These are phyloP conservation scores for Globisporangium paroecandrum DNA, from an alignment of 352 stramenopile genomes.

Conservation along the genomic window DNA sequence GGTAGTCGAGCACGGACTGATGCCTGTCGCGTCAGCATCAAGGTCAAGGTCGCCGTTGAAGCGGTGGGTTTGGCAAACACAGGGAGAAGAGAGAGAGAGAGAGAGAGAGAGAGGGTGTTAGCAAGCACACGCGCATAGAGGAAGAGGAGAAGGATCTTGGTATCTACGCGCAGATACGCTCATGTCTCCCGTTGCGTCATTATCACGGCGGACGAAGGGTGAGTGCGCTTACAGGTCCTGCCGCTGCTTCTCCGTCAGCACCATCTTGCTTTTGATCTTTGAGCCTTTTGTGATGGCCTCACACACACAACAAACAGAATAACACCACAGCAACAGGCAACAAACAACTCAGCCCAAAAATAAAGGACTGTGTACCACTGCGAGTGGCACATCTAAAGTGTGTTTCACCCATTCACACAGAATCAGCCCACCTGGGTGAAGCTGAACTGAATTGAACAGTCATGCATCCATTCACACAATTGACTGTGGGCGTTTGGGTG, in stretches of 20 bases:
- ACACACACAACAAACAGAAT: too few relatives aligned
- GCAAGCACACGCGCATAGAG: constrained; percentile 13
- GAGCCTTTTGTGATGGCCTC: background rate
- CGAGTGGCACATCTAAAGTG: background rate
- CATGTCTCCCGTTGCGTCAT: background rate
- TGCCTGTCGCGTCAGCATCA: constrained; percentile 49
- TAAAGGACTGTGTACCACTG: constrained; percentile 9
- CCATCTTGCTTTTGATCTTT: constrained; percentile 56
- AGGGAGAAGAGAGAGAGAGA: background rate
- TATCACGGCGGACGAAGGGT: background rate
- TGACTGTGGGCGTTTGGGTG: background rate
- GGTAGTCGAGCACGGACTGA: constrained; percentile 95
- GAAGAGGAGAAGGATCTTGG: background rate
- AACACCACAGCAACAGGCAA: background rate
- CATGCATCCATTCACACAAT: background rate
- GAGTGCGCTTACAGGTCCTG: constrained; percentile 84
- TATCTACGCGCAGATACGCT: background rate
- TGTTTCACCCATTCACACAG: background rate
- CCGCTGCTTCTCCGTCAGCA: constrained; percentile 96
- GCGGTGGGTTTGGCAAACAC: background rate
- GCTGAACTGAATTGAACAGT: too few relatives aligned
- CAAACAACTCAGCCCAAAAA: background rate
- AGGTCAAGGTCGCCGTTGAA: background rate
- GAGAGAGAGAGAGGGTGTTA: background rate
- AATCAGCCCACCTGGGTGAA: background rate